phyloP scores from a whole-genome alignment of 2,329 filamentous ascomycete genomes.

The Tolypocladium capitatum region DNA sequence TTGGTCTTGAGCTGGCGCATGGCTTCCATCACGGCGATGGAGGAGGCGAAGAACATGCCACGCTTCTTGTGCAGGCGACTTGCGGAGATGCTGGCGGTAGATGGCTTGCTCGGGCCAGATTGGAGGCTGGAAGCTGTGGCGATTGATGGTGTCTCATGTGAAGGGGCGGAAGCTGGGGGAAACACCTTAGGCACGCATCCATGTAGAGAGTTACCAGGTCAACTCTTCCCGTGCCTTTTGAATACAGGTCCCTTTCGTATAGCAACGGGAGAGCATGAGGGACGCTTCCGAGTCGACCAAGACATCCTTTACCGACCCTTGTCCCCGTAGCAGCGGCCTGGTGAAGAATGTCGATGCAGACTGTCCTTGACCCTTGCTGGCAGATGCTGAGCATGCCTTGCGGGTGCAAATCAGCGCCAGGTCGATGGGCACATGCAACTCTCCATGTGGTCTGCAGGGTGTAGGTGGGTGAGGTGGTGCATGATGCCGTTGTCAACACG shows the following conservation, averaged over 20 bases:
- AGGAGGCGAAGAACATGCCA: slow-evolving; percentile 3
- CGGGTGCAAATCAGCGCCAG: too few relatives aligned
- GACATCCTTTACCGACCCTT: too few relatives aligned
- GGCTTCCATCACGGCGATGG: slow-evolving; percentile 8
- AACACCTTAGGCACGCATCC: slow-evolving; percentile 13
- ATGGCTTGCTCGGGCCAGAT: slow-evolving; percentile 17
- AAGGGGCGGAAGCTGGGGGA: slow-evolving; percentile 19
- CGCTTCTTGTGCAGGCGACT: neutral
- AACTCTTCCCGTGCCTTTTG: too few relatives aligned
- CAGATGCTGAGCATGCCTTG: too few relatives aligned
- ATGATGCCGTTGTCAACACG: neutral
- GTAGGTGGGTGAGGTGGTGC: too few relatives aligned
- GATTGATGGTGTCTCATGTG: slow-evolving; percentile 17
- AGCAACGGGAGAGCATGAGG: too few relatives aligned
- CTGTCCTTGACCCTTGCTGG: too few relatives aligned
- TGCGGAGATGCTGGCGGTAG: slow-evolving; percentile 2
- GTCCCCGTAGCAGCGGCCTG: too few relatives aligned
- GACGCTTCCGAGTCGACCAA: too few relatives aligned
- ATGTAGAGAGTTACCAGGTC: slow-evolving; percentile 9
- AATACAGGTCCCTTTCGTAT: too few relatives aligned
- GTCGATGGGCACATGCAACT: neutral
- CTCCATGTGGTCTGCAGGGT: neutral
- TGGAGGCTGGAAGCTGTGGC: slow-evolving; percentile 18
- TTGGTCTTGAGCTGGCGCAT: slow-evolving; percentile 9
- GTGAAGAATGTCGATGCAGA: too few relatives aligned